Base-by-base conservation (phyloP, 768 basidiomycete genomes). In the Suillus subluteus region DNA sequence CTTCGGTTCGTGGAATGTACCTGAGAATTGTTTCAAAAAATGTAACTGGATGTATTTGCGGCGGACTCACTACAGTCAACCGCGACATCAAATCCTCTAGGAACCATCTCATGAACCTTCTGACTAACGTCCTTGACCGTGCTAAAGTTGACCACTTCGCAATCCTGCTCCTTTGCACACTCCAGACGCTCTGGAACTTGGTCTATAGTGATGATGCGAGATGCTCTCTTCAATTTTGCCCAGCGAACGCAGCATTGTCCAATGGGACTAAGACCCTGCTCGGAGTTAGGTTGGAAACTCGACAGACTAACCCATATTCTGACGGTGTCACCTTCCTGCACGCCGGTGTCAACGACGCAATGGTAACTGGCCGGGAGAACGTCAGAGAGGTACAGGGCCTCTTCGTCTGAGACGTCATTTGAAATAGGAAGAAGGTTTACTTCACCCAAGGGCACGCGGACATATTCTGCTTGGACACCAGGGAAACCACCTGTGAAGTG, bases 281-380 rank as follows among this genome's bases (percentile, higher is more conserved):
- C 18, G 16, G 18, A 66, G 54, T 37, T 8, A 46, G 46, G 63
- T 37, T 50, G 35, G 18, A 64, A 63, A 26, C 13, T 37, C 21
- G 12, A 32, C 11, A 7, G 6, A 41, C 37, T 63, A 70, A 88
- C 88, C 91, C 90, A 91, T 18, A 92, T 82, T 26, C 86, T 90
- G 63, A 92, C 89, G 16, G 86, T 80, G 68, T 92, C 90, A 4
- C 90, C 91, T 69, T 88, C 76, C 55, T 87, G 81, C n/a, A 94
- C 88, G 4, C 88, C 88, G 0, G 90, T 90, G 73, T 92, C 91
- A 23, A 87, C 84, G 30, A 94, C 88, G 26, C 83, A 79, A 76
- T 95, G 91, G 74, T 92, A 94, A 16, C 86, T 86, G 0, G 91
- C 93, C 1, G 88, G 86, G 7, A 92, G 79, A 48, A 94, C 82